Evolutionary conservation across 345 rosid genomes (phyloP).

Genomic region (Hibiscus mutabilis): DNA sequence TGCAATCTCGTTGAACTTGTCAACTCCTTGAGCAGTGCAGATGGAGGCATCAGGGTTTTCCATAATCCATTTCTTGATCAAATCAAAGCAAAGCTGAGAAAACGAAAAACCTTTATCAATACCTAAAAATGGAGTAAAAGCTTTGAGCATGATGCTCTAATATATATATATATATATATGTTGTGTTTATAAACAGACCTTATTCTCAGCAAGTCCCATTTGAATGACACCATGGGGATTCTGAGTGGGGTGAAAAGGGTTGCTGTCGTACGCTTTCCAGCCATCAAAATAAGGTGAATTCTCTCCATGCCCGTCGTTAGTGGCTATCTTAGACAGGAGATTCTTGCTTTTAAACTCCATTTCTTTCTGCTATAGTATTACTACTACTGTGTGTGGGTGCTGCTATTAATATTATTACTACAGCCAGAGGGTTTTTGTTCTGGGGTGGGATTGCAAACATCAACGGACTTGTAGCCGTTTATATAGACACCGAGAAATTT

Average conservation of each 20-base stretch:
- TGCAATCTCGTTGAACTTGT: conserved; percentile 53
- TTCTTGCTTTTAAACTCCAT: not conserved
- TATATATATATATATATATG: too few relatives aligned
- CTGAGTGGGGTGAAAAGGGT: conserved; percentile 49
- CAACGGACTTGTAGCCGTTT: not conserved
- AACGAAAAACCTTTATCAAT: not conserved
- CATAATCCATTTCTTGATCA: conserved; percentile 54
- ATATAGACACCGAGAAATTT: not conserved
- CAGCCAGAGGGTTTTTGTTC: too few relatives aligned
- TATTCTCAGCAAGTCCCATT: conserved; percentile 89
- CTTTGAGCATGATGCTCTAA: too few relatives aligned
- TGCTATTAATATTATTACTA: not conserved
- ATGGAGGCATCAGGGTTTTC: conserved; percentile 69
- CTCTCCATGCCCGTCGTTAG: conserved; percentile 55
- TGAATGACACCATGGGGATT: conserved; percentile 74
- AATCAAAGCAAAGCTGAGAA: conserved; percentile 56
- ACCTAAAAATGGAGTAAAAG: too few relatives aligned
- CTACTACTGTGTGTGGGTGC: not conserved
- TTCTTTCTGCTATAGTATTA: not conserved
- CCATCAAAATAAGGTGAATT: conserved; percentile 76
- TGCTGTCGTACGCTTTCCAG: conserved; percentile 67
- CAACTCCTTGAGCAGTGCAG: conserved; percentile 58
- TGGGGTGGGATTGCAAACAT: not conserved
- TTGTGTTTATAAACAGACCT: conserved; percentile 26
- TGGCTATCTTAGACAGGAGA: conserved; percentile 55